Evolutionary conservation across 768 basidiomycete species (phyloP), one percentile per base, ranked within the genome.

Genomic region (Ephemerocybe angulata): DNA sequence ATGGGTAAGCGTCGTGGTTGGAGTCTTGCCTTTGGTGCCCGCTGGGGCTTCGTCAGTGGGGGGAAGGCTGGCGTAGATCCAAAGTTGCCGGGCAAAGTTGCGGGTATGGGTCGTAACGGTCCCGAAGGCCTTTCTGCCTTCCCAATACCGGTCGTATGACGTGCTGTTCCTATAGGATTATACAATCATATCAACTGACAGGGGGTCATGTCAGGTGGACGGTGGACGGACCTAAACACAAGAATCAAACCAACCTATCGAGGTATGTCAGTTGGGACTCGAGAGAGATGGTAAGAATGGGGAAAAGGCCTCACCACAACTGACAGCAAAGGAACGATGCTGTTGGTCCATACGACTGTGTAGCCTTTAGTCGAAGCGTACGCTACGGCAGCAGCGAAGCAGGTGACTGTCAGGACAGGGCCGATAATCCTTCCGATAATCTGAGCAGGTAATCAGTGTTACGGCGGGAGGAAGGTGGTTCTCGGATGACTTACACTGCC

Each of bases 101-200:
- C 91, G 88, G 51, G 84, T 82, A 63, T 86, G 84, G 13, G 90
- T 80, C 11, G 80, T 83, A 53, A 95, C 67, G 7, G 82, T 62
- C 0, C 87, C 85, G 64, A 94, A 94, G 40, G 85, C 82, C 68
- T 90, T 96, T 60, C 94, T 78, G 46, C 93, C 94, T 73, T 94
- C 93, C 79, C 86, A 90, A 63, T 86, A 92, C 30, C 90, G 85
- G 62, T 93, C 89, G 61, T 92, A 93, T 7, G 89, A 91, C 22
- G 89, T 92, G 50, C 86, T 74, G 60, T 91, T 90, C 62, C 90
- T 90, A 56, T 49, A 25, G 44, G 11, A 7, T 27, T 17, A 12
- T 15, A 30, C 13, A 30, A 25, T 49, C 37, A 57, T 22, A 19
- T 35, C 12, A 52, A 28, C n/a, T 7, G 11, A 27, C 25, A 31